These are phyloP conservation scores for Penicillium sp. DNA, from an alignment of 2,329 filamentous ascomycete species.

Conservation along the genomic window DNA sequence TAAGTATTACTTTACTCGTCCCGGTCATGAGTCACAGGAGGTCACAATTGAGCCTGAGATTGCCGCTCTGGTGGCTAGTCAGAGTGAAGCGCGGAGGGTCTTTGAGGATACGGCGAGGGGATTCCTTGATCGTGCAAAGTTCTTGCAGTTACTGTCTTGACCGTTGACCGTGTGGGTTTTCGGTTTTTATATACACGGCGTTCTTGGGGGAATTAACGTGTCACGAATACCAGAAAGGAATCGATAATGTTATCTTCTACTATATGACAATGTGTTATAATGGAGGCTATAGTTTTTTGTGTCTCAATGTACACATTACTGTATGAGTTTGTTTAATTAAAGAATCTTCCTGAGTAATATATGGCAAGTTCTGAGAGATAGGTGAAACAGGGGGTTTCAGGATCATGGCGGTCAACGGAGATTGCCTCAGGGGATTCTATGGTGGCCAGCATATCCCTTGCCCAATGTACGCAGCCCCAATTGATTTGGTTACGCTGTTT, in stretches of 20 bases:
- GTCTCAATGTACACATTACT: neutral
- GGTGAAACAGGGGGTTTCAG: neutral
- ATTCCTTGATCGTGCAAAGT: neutral
- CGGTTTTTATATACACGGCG: neutral
- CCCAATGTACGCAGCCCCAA: too few relatives aligned
- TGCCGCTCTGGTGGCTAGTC: conserved; percentile 19
- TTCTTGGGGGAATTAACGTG: neutral
- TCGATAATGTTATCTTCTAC: neutral
- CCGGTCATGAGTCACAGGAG: conserved; percentile 45
- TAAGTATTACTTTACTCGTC: conserved; percentile 47
- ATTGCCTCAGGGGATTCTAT: neutral
- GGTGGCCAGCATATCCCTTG: too few relatives aligned
- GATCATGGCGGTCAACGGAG: neutral
- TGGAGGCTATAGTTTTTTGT: neutral
- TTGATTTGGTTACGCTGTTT: too few relatives aligned
- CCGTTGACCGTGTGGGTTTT: neutral
- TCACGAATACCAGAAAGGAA: neutral
- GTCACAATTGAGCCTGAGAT: conserved; percentile 38
- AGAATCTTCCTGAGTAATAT: neutral
- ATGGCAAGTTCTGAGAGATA: neutral
- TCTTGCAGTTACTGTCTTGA: neutral
- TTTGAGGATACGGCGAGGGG: conserved; percentile 22
- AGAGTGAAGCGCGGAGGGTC: conserved; percentile 9
- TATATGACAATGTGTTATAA: neutral
- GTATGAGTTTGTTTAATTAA: too few relatives aligned